phyloP scores from a whole-genome alignment of 768 basidiomycete species.

The Cyathus striatus region DNA sequence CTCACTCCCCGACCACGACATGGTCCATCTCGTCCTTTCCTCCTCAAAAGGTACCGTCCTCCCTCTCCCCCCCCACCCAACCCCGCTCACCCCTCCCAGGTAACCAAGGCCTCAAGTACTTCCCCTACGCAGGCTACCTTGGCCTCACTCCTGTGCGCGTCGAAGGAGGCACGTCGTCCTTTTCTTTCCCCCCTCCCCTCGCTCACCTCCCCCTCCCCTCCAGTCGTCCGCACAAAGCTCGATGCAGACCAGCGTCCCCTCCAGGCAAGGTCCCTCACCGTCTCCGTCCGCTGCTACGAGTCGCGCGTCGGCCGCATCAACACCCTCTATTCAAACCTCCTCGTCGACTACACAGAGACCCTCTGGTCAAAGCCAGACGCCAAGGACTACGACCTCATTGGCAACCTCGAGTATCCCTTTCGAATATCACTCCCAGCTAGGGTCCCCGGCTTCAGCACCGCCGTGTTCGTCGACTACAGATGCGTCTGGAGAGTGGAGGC shows the following conservation, averaged over 20 bases:
- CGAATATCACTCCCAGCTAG: conserved; percentile 61
- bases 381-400: conserved; percentile 56
- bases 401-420: conserved; percentile 66
- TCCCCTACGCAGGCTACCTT: conserved; percentile 73
- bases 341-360: conserved; percentile 61
- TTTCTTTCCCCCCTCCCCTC: conserved; percentile 4
- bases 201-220: conserved; percentile 7
- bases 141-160: conserved; percentile 76
- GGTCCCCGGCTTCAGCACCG: conserved; percentile 61
- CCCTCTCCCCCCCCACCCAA: conserved; percentile 1
- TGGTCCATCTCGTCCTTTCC: conserved; percentile 68
- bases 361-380: conserved; percentile 65
- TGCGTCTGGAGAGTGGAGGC: conserved; percentile 85
- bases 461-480: conserved; percentile 72
- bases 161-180: conserved; percentile 57
- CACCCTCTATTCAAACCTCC: conserved; percentile 51
- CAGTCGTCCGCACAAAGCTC: conserved; percentile 66
- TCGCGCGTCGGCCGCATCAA: conserved; percentile 60
- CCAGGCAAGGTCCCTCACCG: conserved; percentile 57
- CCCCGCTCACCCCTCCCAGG: conserved; percentile 27
- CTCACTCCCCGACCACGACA: conserved; percentile 15
- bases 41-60: conserved; percentile 46
- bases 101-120: conserved; percentile 65
- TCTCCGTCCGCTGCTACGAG: conserved; percentile 85
- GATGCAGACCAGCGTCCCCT: conserved; percentile 70